Evolutionary conservation across 768 basidiomycete species (phyloP).

Genomic region (Tephrocybe sp.): DNA sequence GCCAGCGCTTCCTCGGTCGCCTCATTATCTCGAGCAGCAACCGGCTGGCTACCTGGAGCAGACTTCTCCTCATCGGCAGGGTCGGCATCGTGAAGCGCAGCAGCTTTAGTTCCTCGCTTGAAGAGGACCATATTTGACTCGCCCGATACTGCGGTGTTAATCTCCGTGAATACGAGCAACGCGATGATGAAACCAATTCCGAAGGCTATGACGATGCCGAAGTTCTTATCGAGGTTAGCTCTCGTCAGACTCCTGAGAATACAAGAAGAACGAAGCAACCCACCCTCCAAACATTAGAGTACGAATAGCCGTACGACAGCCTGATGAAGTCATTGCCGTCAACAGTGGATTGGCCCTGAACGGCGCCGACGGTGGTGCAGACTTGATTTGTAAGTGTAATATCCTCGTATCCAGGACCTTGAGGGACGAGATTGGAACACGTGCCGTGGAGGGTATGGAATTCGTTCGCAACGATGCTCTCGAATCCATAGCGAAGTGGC

Average conservation of each 20-base stretch:
- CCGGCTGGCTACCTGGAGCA: slow-evolving; percentile 1
- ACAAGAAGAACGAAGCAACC: slow-evolving; percentile 13
- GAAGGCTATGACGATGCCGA: slow-evolving; percentile 71
- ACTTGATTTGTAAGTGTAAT: slow-evolving; percentile 66
- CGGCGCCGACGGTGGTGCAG: slow-evolving; percentile 69
- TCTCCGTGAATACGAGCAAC: slow-evolving; percentile 62
- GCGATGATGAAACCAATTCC: slow-evolving; percentile 55
- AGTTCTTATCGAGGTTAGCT: slow-evolving; percentile 43
- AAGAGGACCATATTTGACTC: slow-evolving; percentile 54
- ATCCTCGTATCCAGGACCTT: slow-evolving; percentile 60
- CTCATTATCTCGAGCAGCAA: slow-evolving; percentile 19
- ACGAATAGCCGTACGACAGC: slow-evolving; percentile 49
- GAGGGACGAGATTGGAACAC: slow-evolving; percentile 60
- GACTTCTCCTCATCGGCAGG: slow-evolving; percentile 39
- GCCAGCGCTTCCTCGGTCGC: slow-evolving; percentile 31
- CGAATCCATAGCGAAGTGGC: slow-evolving; percentile 75
- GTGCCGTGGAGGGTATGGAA: slow-evolving; percentile 68
- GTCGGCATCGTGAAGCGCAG: slow-evolving; percentile 28
- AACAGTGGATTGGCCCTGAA: slow-evolving; percentile 60
- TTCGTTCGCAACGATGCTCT: slow-evolving; percentile 77
- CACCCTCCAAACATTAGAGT: slow-evolving; percentile 43
- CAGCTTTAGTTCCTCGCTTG: slow-evolving; percentile 52
- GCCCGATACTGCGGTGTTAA: slow-evolving; percentile 38
- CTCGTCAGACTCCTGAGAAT: neutral
- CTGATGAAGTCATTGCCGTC: slow-evolving; percentile 53